Evolutionary conservation across 495 filamentous ascomycete species (phyloP), one percentile per base, ranked within the genome.

Genomic region (Lichina pygmaea): DNA sequence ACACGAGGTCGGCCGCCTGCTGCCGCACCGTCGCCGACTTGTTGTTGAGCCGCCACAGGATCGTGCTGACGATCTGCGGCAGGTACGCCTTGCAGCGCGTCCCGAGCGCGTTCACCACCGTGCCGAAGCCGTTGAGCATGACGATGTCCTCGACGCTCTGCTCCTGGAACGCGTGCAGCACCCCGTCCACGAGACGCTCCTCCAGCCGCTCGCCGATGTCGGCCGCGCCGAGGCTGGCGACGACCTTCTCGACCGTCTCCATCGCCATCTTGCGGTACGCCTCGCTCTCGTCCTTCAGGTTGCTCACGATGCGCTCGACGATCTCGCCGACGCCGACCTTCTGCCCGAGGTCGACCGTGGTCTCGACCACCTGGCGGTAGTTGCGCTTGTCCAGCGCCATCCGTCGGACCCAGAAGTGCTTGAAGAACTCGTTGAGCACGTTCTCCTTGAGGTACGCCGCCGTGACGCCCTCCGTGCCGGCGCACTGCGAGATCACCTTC

Each of bases 251-350:
- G 7, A 93, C 71, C 0, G 86, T 94, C 63, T 99, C 91, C 17
- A 95, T 75, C 0, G 91, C 92, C 91, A 99, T 99, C 66, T 95
- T 95, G 8, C 91, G 78, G 58, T 95, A 99, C 0, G 86, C 80
- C 53, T 99, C 91, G 57, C 79, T 93, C 58, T 99, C 91, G 53
- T 99, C 91, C 60, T 95, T 99, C 44, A 99, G 68, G 52, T 95
- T 93, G 61, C 71, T 78, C 46, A 95, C 89, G 44, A 93, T 75
- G 32, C 86, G 70, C 59, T 94, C 85, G 10, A 93, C 65, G 49
- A 99, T 94, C 65, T 95, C 86, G 48, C 85, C 80, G 40, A 81
- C 83, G 10, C 91, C 91, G 34, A 93, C 86, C 61, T 95, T 99
- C 55, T 95, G 85, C 47, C 85, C 85, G 15, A 99, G 72, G 53